Base-by-base conservation (phyloP, 345 rosid species). In the Heritiera fomes region DNA sequence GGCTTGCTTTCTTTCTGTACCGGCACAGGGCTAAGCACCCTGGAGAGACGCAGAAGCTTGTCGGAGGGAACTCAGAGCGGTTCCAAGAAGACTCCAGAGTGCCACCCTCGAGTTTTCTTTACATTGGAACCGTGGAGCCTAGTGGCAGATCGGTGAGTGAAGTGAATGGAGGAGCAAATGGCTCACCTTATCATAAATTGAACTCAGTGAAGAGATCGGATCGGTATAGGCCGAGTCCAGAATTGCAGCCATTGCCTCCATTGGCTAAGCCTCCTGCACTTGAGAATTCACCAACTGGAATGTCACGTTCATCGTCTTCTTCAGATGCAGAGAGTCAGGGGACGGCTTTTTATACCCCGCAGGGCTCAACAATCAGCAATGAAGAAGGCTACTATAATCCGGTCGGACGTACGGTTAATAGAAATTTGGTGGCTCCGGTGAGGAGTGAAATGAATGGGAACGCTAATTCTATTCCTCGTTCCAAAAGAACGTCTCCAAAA, bases 171-270 rank as follows among this genome's bases (percentile, higher is more conserved):
- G 75, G 80, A 65, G 90, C 84, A 14, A 90, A 89, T 71, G 82
- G 78, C 0, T 93, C 97, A 0, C 99, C 99, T 20, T 95, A 93
- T 85, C 93, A 84, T 78, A 91, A 93, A 82, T 83, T 93, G 74
- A 82, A 90, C 83, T 87, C 97, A 10, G 73, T 88, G 6, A 92
- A 90, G 85, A 85, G 91, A 86, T 92, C 97, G 10, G 99, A 95
- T 62, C 89, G 97, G 23, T 93, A 95, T 68, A 79, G 99, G 41
- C 99, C 99, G 1, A 95, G 99, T 62, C 99, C 99, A 0, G 99
- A 95, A 58, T 87, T 95, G 85, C 98, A 92, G 79, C 99, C 99
- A 34, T 88, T 95, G 60, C 98, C 98, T 0, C 98, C 94, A 46
- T 76, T 93, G 80, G 75, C 91, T 18, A 87, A 84, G 78, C 89